Evolutionary conservation across 441 rosid species (phyloP).

Genomic region (Syzygium syzygioides): DNA sequence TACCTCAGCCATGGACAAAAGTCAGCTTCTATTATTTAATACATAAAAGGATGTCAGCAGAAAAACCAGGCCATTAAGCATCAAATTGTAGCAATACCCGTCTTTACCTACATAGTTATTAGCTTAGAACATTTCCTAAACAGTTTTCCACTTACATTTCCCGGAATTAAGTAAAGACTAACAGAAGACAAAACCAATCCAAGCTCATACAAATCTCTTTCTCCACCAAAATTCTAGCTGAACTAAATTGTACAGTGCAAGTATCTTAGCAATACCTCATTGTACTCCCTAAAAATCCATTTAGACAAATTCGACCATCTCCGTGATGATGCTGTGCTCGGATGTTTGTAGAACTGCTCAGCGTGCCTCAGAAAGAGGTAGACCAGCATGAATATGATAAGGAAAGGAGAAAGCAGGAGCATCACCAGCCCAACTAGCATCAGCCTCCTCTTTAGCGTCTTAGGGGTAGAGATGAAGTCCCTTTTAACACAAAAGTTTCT

Average conservation of each 20-base stretch:
- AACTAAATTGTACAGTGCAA: background rate
- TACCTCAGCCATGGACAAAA: background rate
- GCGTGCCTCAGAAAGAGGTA: slow-evolving; percentile 96
- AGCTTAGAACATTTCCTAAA: background rate
- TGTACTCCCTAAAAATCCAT: slow-evolving; percentile 96
- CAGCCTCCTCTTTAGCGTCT: slow-evolving; percentile 74
- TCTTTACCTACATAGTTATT: background rate
- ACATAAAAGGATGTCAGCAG: background rate
- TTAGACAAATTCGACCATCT: slow-evolving; percentile 98
- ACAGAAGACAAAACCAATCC: background rate
- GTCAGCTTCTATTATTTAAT: background rate
- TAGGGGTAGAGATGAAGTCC: slow-evolving; percentile 87
- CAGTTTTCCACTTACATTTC: background rate
- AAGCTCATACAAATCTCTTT: background rate
- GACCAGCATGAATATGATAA: slow-evolving; percentile 93
- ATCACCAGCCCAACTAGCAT: slow-evolving; percentile 86
- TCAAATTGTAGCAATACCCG: background rate
- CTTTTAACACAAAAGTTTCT: slow-evolving; percentile 82
- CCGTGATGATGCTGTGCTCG: slow-evolving; percentile 92
- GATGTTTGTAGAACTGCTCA: slow-evolving; percentile 96
- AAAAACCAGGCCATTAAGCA: background rate
- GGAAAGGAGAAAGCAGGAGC: slow-evolving; percentile 92
- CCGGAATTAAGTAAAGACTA: background rate
- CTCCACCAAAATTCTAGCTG: background rate
- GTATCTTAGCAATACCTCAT: slow-evolving; percentile 52